Evolutionary conservation across 2,329 filamentous ascomycete genomes (phyloP).

Genomic region (Cladosporium sp.): DNA sequence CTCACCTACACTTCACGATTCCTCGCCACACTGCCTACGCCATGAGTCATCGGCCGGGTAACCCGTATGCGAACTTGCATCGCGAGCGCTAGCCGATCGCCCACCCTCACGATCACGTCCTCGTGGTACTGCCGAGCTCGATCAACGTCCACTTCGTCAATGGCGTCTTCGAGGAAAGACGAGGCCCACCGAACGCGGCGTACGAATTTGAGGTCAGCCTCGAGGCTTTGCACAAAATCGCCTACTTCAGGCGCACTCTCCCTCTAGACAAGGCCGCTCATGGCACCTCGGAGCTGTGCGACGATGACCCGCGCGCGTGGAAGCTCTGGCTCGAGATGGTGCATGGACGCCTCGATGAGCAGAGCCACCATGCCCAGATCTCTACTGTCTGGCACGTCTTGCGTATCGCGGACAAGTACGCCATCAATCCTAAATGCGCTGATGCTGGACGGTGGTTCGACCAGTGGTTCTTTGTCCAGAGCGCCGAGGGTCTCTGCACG

Average conservation of each 20-base stretch:
- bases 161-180: background rate
- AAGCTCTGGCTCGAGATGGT: conserved; percentile 24
- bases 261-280: background rate
- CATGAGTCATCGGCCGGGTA: background rate
- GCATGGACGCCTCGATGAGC: conserved; percentile 11
- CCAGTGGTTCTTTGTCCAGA: conserved; percentile 19
- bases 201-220: conserved; percentile 7
- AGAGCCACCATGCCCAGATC: conserved; percentile 11
- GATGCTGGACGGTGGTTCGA: conserved; percentile 22
- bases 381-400: conserved; percentile 24
- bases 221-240: background rate
- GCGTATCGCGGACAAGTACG: conserved; percentile 23
- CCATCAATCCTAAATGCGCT: conserved; percentile 9
- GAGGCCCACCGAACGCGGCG: background rate
- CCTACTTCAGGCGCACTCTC: background rate
- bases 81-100: background rate
- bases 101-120: background rate
- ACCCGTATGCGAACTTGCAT: background rate
- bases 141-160: background rate
- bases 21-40: background rate
- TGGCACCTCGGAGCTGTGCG: background rate
- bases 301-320: background rate
- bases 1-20: background rate
- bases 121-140: background rate
- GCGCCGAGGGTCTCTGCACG: background rate